Percentiles rank a stretch among this genome's conserved stretches.
phyloP scores from a whole-genome alignment of 805 yeast genomes.

The Saturnispora ahearnii region DNA sequence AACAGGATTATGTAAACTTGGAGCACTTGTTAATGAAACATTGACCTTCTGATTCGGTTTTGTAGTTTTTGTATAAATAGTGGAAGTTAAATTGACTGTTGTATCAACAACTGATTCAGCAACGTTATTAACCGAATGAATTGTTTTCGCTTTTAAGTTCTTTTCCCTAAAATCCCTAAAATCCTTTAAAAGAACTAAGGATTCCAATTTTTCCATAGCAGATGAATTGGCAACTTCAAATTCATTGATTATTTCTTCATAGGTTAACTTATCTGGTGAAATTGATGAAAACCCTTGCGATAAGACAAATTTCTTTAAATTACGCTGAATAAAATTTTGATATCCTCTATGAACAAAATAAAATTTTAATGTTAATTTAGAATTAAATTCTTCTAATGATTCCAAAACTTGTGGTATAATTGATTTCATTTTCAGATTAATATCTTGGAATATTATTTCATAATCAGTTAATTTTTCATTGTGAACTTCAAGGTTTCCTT shows the following conservation, averaged over 20 bases:
- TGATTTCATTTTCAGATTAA: slow-evolving; percentile 33
- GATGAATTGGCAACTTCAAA: slow-evolving; percentile 33
- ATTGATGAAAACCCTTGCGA: slow-evolving; percentile 5
- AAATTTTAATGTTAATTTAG: slow-evolving; percentile 31
- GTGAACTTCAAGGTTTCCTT: slow-evolving; percentile 25
- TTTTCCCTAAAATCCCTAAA: slow-evolving; percentile 31
- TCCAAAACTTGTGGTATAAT: slow-evolving; percentile 39
- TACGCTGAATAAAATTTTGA: slow-evolving; percentile 26
- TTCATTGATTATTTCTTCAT: slow-evolving; percentile 29
- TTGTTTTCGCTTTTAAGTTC: slow-evolving; percentile 28
- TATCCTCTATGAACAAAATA: slow-evolving; percentile 33
- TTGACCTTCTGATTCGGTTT: slow-evolving; percentile 24
- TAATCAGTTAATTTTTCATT: slow-evolving; percentile 28
- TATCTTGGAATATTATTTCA: slow-evolving; percentile 25
- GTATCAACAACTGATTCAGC: slow-evolving; percentile 23
- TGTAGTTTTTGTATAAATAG: slow-evolving; percentile 26
- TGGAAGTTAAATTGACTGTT: slow-evolving; percentile 24
- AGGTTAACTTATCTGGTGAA: slow-evolving; percentile 12
- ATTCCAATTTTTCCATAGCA: slow-evolving; percentile 32
- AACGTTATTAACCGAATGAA: slow-evolving; percentile 16
- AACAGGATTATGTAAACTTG: slow-evolving; percentile 29
- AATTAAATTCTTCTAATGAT: slow-evolving; percentile 41
- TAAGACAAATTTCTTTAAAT: slow-evolving; percentile 22
- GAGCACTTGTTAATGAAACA: slow-evolving; percentile 16
- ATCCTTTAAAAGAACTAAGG: slow-evolving; percentile 30